Evolutionary conservation across 495 filamentous ascomycete species (phyloP), one percentile per base, ranked within the genome.

Genomic region (Aspergillus avenaceus): DNA sequence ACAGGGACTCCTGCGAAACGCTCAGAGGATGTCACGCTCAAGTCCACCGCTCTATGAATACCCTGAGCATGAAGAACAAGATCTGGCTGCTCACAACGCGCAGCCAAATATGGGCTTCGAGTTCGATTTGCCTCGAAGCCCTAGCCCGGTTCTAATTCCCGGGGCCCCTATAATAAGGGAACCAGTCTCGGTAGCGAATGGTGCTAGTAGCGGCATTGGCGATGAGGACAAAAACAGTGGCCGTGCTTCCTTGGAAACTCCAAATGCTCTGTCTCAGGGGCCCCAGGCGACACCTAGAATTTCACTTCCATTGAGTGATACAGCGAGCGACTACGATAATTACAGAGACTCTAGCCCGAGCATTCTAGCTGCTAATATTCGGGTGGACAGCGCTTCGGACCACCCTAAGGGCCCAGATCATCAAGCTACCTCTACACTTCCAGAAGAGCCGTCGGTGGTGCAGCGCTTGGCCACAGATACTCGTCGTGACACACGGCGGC

Each of bases 21-120:
- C 86, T 21, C 78, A 82, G 47, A 62, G 74, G 13, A 86, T 87
- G 78, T 81, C 85, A 14, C 76, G 74, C 29, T 85, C 85, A 16
- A 73, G 77, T 37, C 83, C 83, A 12, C 80, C 78, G 5, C 48
- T 69, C 14, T 72, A 62, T 56, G 63, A 49, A 40, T 60, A 53
- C 41, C 54, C 59, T 7, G 53, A 65, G 13, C 48, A 48, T 24
- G 25, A 26, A 14, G 25, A 23, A 29, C 62, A 59, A 13, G 61
- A 37, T 32, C 51, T 52, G 25, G 36, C 49, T 14, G 45, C 40
- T 21, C 36, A 45, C 19, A 34, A 41, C 8, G 55, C 54, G 6
- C 29, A 55, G n/a, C 22, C 41, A n/a, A 47, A 56, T 11, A 23
- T 49, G 2, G 55, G 56, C 9, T 59, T 64, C 18, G 54, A 61